Evolutionary conservation across 495 filamentous ascomycete species (phyloP).

Genomic region (Xylaria intraflava): DNA sequence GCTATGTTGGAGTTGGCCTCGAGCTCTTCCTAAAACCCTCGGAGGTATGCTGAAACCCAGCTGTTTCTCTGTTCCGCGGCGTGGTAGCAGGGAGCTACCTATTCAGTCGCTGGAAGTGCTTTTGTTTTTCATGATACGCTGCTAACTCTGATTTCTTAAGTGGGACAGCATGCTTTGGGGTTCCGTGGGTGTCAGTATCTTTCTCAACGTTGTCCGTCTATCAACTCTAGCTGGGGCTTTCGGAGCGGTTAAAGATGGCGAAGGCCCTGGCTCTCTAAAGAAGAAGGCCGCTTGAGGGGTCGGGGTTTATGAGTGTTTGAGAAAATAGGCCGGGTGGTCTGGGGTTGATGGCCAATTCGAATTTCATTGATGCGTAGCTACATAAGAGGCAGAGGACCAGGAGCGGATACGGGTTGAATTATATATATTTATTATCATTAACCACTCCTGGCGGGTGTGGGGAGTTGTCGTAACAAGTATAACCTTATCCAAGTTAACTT

Average conservation of each 20-base stretch:
- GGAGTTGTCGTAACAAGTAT: constrained; percentile 10
- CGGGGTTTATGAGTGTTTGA: background rate
- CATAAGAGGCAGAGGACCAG: too few species aligned
- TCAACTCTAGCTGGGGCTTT: constrained; percentile 47
- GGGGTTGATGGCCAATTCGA: background rate
- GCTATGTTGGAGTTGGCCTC: constrained; percentile 46
- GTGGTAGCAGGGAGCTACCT: background rate
- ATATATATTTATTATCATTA: constrained; percentile 15
- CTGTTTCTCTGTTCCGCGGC: background rate
- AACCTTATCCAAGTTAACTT: constrained; percentile 6
- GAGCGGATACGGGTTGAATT: background rate
- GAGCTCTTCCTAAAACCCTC: constrained; percentile 38
- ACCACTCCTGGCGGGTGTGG: background rate
- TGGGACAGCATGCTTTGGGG: constrained; percentile 59
- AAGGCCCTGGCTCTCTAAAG: background rate
- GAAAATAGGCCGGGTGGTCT: background rate
- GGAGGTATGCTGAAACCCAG: background rate
- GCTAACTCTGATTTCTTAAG: background rate
- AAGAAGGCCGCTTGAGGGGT: background rate
- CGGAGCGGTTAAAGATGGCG: constrained; percentile 24
- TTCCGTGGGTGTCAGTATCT: constrained; percentile 46
- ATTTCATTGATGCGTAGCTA: background rate
- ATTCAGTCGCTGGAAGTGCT: background rate
- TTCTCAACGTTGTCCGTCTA: constrained; percentile 46
- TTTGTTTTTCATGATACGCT: too few species aligned